Percentiles rank a stretch among this genome's conserved stretches.
These are phyloP conservation scores for Colletotrichum sp. DNA, from an alignment of 2,329 filamentous ascomycete species.

Conservation along the genomic window DNA sequence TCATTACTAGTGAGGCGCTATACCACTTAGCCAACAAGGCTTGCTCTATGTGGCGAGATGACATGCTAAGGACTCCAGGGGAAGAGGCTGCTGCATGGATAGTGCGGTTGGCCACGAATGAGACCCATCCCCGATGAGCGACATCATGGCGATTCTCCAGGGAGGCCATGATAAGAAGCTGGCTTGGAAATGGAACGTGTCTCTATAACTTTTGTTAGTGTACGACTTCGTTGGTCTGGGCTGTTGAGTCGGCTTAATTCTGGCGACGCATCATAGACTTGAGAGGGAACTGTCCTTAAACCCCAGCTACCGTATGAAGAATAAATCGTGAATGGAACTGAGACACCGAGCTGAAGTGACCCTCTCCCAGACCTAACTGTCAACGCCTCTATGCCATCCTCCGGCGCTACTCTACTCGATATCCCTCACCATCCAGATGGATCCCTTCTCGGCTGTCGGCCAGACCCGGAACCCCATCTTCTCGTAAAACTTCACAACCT, in stretches of 20 bases:
- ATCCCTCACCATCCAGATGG: conserved; percentile 48
- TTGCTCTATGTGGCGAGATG: rapidly evolving
- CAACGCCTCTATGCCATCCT: no score
- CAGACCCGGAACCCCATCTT: conserved; percentile 48
- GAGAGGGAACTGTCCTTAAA: rapidly evolving
- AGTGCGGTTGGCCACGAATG: neutral
- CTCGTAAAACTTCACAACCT: conserved; percentile 55
- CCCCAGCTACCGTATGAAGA: neutral
- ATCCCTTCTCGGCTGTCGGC: conserved; percentile 37
- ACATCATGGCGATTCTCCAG: neutral
- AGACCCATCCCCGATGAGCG: neutral
- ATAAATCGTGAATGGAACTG: neutral
- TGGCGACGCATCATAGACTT: neutral
- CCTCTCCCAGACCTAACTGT: neutral
- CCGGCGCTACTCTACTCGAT: no score
- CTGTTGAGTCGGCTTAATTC: neutral
- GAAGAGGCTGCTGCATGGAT: neutral
- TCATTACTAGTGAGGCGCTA: conserved; percentile 23
- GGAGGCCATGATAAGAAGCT: neutral
- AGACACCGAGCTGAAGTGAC: neutral
- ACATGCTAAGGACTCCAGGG: neutral
- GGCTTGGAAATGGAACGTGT: neutral
- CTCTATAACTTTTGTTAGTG: neutral
- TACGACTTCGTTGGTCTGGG: neutral
- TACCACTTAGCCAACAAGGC: conserved; percentile 22